Evolutionary conservation across 257 asterid genomes (phyloP).

Genomic region (Nicotiana attenuata): DNA sequence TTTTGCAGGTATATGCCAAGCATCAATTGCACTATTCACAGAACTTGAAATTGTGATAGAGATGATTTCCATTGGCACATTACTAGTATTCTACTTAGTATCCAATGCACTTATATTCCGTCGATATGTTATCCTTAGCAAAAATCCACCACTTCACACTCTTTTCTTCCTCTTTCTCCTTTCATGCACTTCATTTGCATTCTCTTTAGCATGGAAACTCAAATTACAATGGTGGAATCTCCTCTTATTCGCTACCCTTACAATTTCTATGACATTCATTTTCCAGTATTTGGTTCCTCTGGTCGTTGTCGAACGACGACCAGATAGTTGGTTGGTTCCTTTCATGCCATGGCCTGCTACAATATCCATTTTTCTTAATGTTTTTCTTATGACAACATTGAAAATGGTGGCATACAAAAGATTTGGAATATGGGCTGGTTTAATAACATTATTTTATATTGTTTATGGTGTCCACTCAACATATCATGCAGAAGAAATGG

Average conservation of each 20-base stretch:
- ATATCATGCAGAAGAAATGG: constrained; percentile 28
- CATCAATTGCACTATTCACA: constrained; percentile 43
- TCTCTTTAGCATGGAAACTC: constrained; percentile 33
- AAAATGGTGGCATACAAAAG: constrained; percentile 27
- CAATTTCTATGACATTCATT: constrained; percentile 7
- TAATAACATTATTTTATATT: constrained; percentile 27
- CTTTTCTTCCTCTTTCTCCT: constrained; percentile 30
- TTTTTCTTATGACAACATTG: constrained; percentile 32
- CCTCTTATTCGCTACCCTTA: constrained; percentile 10
- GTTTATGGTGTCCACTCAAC: constrained; percentile 42
- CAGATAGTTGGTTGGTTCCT: constrained; percentile 30
- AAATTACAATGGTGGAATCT: constrained; percentile 27
- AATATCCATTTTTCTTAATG: constrained; percentile 33
- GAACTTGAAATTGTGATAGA: constrained; percentile 37
- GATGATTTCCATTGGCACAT: constrained; percentile 40
- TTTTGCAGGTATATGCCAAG: constrained; percentile 34
- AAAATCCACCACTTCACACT: constrained; percentile 19
- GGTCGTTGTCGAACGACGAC: background rate
- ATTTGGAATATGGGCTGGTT: constrained; percentile 34
- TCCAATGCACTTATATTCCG: constrained; percentile 35
- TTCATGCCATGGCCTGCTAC: constrained; percentile 46
- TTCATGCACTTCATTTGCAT: constrained; percentile 25
- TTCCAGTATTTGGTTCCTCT: constrained; percentile 16
- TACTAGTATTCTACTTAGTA: constrained; percentile 38
- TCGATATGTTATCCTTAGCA: constrained; percentile 17